A percentile compares a stretch with the other conserved stretches of the same genome.
phyloP scores from a whole-genome alignment of 2,329 filamentous ascomycete genomes.

The Raffaelea albimanens region DNA sequence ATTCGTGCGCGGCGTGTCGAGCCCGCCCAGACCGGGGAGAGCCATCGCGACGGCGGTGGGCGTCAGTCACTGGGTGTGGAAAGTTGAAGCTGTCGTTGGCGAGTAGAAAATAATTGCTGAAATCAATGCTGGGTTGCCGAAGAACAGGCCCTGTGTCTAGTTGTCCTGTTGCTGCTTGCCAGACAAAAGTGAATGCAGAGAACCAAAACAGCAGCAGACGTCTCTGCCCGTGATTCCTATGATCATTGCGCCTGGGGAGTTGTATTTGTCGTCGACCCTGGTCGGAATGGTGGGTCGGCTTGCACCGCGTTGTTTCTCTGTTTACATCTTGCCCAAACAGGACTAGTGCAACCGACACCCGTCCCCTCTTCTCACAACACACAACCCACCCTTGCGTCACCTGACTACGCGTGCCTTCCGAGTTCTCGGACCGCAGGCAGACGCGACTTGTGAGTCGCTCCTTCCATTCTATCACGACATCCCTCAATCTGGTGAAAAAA shows the following conservation, averaged over 20 bases:
- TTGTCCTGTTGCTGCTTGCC: too few species aligned
- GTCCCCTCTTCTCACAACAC: background rate
- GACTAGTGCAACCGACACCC: constrained; percentile 4
- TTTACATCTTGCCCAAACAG: constrained; percentile 13
- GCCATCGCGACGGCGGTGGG: constrained; percentile 40
- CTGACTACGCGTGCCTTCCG: constrained; percentile 14
- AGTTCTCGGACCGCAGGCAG: constrained; percentile 7
- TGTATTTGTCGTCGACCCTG: too few species aligned
- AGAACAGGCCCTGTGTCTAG: too few species aligned
- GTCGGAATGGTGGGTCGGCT: constrained; percentile 3
- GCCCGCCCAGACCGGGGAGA: constrained; percentile 50
- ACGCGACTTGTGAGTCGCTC: constrained; percentile 10
- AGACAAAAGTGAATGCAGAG: too few species aligned
- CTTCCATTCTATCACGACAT: constrained; percentile 5
- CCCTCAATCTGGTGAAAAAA: background rate
- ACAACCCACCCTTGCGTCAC: constrained; percentile 5
- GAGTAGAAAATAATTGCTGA: too few species aligned
- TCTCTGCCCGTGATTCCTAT: background rate
- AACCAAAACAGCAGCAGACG: too few species aligned
- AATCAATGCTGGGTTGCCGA: too few species aligned
- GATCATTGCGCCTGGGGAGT: background rate
- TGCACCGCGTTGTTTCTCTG: constrained; percentile 12
- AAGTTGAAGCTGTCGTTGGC: too few species aligned
- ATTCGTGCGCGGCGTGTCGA: constrained; percentile 83
- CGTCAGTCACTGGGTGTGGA: too few species aligned